Conservation (phyloP, 23 red algal genomes). For the Agarophyton chilense region DNA sequence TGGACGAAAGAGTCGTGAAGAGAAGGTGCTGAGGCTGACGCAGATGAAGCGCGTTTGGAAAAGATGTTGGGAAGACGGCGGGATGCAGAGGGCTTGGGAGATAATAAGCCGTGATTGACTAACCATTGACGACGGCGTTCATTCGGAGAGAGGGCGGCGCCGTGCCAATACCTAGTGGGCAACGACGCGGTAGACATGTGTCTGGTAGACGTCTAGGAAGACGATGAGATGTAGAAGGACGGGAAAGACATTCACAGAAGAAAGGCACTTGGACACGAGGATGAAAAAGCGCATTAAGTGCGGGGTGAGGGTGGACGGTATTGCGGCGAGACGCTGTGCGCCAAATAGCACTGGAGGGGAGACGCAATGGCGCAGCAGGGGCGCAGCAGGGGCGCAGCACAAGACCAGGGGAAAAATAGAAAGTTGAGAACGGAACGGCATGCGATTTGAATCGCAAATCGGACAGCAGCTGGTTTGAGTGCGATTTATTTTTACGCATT, state of each 20-base stretch:
- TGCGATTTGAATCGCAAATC: neutral
- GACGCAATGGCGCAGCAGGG: neutral
- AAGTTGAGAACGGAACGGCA: neutral
- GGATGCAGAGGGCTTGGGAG: constrained; percentile 12
- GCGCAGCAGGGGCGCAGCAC: neutral
- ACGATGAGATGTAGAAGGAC: neutral
- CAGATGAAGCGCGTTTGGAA: neutral
- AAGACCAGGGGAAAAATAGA: neutral
- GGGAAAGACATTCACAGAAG: neutral
- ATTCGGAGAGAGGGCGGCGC: neutral
- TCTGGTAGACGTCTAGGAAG: neutral
- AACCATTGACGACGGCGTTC: constrained; percentile 16
- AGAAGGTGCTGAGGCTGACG: neutral
- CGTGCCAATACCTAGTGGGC: constrained; percentile 10
- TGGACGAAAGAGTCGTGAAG: constrained; percentile 17
- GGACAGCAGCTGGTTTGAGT: neutral
- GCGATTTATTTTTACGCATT: neutral
- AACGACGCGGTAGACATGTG: constrained; percentile 20
- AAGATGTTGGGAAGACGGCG: constrained; percentile 19
- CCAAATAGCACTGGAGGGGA: neutral
- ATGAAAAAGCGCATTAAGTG: neutral
- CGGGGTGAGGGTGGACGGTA: neutral
- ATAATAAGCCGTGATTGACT: constrained; percentile 17
- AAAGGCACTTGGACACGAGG: neutral
- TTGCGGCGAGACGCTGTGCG: too few species aligned